A percentile compares a stretch with the other conserved stretches of the same genome.
These are phyloP conservation scores for Chlorella sp. DNA, from an alignment of 139 green algal species.

Conservation along the genomic window DNA sequence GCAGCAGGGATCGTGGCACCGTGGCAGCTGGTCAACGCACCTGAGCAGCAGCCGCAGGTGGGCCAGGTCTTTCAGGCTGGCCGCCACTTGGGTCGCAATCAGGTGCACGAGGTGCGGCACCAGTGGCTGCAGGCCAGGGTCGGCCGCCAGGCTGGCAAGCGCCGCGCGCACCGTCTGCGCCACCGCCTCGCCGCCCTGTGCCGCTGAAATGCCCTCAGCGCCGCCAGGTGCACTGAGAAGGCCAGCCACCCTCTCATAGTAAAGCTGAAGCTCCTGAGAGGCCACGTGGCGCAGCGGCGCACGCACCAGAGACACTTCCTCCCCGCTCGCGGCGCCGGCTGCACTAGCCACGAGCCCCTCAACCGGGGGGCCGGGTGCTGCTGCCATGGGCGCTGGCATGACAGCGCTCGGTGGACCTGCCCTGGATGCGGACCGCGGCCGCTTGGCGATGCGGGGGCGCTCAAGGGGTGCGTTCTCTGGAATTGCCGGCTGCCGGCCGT, in stretches of 20 bases:
- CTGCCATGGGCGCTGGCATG: no score
- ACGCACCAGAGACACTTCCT: constrained; percentile 39
- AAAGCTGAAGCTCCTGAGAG: constrained; percentile 77
- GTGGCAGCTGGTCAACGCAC: no score
- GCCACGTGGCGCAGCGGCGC: constrained; percentile 77
- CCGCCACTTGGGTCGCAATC: constrained; percentile 64
- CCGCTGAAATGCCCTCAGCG: neutral
- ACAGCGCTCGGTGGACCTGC: no score
- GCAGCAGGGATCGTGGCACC: no score
- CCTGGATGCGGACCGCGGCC: no score
- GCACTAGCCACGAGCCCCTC: neutral
- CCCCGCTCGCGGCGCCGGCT: constrained; percentile 5
- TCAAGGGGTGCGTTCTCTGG: constrained; percentile 79
- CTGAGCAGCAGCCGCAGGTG: constrained; percentile 46
- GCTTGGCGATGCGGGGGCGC: constrained; percentile 11
- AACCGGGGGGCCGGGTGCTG: constrained; percentile 3
- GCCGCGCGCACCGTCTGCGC: constrained; percentile 1
- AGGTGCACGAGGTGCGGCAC: constrained; percentile 84
- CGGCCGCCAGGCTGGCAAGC: constrained; percentile 21
- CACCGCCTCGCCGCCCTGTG: no score
- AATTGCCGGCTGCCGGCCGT: constrained; percentile 86
- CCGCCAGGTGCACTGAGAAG: constrained; percentile 35
- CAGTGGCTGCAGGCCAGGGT: constrained; percentile 77
- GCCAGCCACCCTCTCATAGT: constrained; percentile 65
- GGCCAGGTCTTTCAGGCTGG: constrained; percentile 27